These are phyloP conservation scores for Lolium rigidum DNA, from an alignment of 176 grass and related monocot genomes.

Conservation along the genomic window DNA sequence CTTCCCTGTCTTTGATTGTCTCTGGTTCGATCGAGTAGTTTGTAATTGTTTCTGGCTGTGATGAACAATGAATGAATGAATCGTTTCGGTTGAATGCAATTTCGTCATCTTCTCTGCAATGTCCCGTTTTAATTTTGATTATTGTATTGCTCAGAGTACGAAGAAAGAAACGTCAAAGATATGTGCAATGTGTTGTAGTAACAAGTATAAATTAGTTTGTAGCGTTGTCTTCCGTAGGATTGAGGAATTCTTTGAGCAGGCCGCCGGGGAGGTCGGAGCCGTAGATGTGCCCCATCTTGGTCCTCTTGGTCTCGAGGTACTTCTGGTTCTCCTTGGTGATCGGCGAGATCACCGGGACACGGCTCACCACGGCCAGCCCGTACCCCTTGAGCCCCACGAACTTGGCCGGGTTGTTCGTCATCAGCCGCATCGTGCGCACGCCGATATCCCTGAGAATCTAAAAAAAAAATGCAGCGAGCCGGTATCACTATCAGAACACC, in stretches of 20 bases:
- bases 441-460: constrained; percentile 88
- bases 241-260: constrained; percentile 59
- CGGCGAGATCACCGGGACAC: constrained; percentile 84
- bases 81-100: background rate
- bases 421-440: constrained; percentile 87
- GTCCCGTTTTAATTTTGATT: background rate
- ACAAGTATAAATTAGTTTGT: background rate
- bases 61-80: constrained; percentile 28
- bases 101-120: background rate
- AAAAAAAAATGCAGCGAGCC: background rate
- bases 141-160: background rate
- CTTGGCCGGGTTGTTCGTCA: constrained; percentile 97
- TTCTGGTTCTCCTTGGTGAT: constrained; percentile 91
- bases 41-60: constrained; percentile 11
- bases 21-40: background rate
- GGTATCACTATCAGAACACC: background rate
- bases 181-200: background rate
- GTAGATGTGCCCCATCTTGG: constrained; percentile 93
- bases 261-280: constrained; percentile 84
- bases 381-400: constrained; percentile 93
- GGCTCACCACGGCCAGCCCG: constrained; percentile 85
- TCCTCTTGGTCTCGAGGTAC: constrained; percentile 94
- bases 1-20: background rate
- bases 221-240: constrained; percentile 19
- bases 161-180: background rate